Base-by-base conservation (phyloP, 495 filamentous ascomycete species). In the Parmelia sp. region DNA sequence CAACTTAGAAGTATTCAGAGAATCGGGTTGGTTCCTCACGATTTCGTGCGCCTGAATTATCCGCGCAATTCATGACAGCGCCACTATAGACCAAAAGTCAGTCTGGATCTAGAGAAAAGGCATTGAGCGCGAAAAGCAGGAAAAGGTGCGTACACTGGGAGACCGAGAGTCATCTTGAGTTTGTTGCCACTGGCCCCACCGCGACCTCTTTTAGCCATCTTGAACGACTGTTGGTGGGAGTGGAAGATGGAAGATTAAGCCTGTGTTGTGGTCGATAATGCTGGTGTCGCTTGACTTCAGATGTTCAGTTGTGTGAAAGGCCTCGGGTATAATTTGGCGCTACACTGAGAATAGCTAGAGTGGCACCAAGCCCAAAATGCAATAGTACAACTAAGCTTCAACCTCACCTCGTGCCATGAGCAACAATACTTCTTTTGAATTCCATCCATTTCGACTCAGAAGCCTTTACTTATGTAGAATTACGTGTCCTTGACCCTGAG, bases 81-180 rank as follows among this genome's bases (percentile, higher is more conserved):
- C 92, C 92, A 77, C 92, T 96, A 73, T 80, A 65, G 44, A 65
- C 63, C 39, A 49, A 71, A 67, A 68, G 67, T 65, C 29, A 65
- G 65, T 31, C 12, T 21, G 10, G 2, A 61, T 57, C 19, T 10
- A 25, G 29, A 31, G 31, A 8, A 29, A 4, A 14, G 1, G 21
- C 0, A n/a, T 21, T n/a, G 29, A 10, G 47, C 5, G 19, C 36
- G 12, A n/a, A 40, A 40, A 55, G 45, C 35, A 23, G 42, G 39
- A 44, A 57, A 55, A 33, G 19, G 57, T 60, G 45, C 92, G 80
- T 93, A 97, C 93, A 92, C 89, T 79, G 94, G 94, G 74, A 98
- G 91, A 96, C 90, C 94, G 80, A 98, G 91, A 77, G 94, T 96
- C 94, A 98, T 98, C 88, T 96, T 98, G 69, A 98, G 88, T 89